Conservation (phyloP, 2,329 filamentous ascomycete species). For the Parascedosporium putredinis region DNA sequence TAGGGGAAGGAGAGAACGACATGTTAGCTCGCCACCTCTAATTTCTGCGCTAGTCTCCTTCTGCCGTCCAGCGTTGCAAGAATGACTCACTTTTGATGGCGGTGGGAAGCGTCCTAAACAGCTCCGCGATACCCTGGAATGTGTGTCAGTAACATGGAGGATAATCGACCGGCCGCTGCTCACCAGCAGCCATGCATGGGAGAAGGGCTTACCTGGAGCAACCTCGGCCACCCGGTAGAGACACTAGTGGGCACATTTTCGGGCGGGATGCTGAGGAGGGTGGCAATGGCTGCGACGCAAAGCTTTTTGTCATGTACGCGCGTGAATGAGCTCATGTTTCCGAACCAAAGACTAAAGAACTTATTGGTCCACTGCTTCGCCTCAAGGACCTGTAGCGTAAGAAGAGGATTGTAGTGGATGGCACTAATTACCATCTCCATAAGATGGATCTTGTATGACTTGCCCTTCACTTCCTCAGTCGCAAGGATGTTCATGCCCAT, state of each 20-base stretch:
- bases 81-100: constrained; percentile 66
- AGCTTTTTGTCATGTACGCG: constrained; percentile 98
- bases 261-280: constrained; percentile 67
- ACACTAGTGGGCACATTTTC: constrained; percentile 86
- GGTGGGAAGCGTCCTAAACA: constrained; percentile 84
- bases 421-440: constrained; percentile 99
- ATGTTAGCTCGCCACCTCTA: neutral
- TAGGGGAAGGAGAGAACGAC: neutral
- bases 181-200: too few species aligned
- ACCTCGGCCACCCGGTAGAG: constrained; percentile 85
- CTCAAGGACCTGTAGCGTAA: constrained; percentile 83
- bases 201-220: constrained; percentile 37
- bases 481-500: constrained; percentile 78
- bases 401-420: constrained; percentile 89
- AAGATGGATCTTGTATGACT: constrained; percentile 87
- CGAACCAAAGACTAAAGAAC: constrained; percentile 98
- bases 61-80: too few species aligned
- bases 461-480: constrained; percentile 70
- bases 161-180: too few species aligned
- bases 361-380: constrained; percentile 91
- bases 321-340: constrained; percentile 84
- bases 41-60: too few species aligned
- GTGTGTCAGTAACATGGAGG: constrained; percentile 25
- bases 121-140: constrained; percentile 61
- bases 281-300: constrained; percentile 85